Percentiles rank a stretch among this genome's conserved stretches.
Conservation (phyloP, 768 basidiomycete genomes). For the Lentinula guzmanii region DNA sequence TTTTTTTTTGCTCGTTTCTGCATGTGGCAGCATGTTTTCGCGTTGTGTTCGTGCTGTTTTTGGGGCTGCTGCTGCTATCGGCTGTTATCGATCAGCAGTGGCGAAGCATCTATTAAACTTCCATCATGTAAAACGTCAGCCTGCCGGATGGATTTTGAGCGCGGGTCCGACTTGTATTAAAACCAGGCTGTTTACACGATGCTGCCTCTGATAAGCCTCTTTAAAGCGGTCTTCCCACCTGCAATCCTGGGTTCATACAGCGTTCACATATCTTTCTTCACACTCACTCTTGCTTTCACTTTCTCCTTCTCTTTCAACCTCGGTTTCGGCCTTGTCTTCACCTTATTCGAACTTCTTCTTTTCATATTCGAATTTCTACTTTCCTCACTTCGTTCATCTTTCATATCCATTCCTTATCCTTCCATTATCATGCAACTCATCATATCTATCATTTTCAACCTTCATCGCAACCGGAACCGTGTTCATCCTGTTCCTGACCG, state of each 20-base stretch:
- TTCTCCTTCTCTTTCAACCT: neutral
- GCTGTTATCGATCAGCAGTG: neutral
- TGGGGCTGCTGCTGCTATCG: constrained; percentile 5
- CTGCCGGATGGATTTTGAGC: neutral
- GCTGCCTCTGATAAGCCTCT: neutral
- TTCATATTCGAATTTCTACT: constrained; percentile 5
- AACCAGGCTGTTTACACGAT: neutral
- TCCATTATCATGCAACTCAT: constrained; percentile 9
- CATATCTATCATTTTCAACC: constrained; percentile 24
- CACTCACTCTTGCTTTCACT: neutral
- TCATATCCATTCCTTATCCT: constrained; percentile 11
- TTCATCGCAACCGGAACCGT: neutral
- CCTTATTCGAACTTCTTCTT: constrained; percentile 6
- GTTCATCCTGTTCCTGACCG: neutral
- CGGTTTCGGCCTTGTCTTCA: constrained; percentile 1
- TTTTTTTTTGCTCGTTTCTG: neutral
- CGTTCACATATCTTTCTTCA: neutral
- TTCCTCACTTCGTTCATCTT: neutral
- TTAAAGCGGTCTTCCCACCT: neutral
- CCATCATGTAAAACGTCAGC: neutral
- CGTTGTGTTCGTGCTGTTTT: constrained; percentile 15
- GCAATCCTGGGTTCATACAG: neutral
- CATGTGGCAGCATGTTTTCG: constrained; percentile 12
- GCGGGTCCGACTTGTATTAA: neutral
- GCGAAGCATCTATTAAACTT: neutral